Evolutionary conservation across 2,329 filamentous ascomycete species (phyloP), one percentile per base, ranked within the genome.

Genomic region (Pseudopithomyces maydicus): DNA sequence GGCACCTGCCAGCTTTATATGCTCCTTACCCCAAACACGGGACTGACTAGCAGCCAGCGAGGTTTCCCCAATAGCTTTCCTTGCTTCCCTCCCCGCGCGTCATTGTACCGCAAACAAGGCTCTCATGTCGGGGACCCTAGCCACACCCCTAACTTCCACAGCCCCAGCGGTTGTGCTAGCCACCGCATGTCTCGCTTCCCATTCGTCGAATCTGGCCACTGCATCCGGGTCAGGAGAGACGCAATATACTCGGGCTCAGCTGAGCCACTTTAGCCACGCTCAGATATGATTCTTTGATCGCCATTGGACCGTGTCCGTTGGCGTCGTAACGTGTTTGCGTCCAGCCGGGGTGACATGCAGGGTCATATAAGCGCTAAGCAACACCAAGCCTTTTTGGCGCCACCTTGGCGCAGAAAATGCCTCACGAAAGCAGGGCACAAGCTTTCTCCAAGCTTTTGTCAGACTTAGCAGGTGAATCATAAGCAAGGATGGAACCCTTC

Each of bases 391-490:
- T 70, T 61, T 41, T 56, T 63, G 57, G 63, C 58, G 52, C 4
- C 2, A 23, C 2, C 35, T 50, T 50, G 35, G 35, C 47, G 22
- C 35, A n/a, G 7, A 29, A 70, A 67, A 68, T 69, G 52, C 65
- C 69, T 51, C 68, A 69, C 32, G 54, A 36, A 26, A 48, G 14
- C 56, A 52, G 48, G 58, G 59, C 51, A 63, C 58, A 74, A 73
- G 70, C 71, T 57, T 67, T 50, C 56, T 54, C 63, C 72, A 74
- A 69, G 63, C 50, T 57, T 54, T 29, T 14, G 12, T 32, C 1
- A 55, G 17, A 44, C 70, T 74, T 72, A 67, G 68, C 67, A 20
- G n/a, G 62, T 67, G 63, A 65, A 64, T 52, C 57, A 26, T 15
- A 20, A 36, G 39, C 35, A 29, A 19, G 38, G 38, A 29, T 29